These are phyloP conservation scores for Populus tomentosa DNA, from an alignment of 441 rosid genomes.

Conservation along the genomic window DNA sequence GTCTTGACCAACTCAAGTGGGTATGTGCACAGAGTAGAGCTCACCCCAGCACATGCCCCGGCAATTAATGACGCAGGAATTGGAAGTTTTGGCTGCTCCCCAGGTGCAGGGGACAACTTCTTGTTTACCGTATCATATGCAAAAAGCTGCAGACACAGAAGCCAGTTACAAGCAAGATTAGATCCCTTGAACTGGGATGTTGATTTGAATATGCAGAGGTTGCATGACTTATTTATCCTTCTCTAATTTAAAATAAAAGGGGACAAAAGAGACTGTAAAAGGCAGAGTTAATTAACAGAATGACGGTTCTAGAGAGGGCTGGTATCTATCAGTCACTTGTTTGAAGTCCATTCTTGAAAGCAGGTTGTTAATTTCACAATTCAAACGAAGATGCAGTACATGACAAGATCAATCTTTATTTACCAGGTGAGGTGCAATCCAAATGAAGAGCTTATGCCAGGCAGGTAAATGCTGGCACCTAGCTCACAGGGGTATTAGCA, in stretches of 20 bases:
- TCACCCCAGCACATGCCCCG: slow-evolving; percentile 98
- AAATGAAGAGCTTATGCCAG: background rate
- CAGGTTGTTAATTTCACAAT: background rate
- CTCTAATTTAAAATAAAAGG: background rate
- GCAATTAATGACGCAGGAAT: slow-evolving; percentile 86
- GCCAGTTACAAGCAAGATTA: slow-evolving; percentile 1
- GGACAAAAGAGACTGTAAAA: background rate
- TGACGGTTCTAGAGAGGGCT: background rate
- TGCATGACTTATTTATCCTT: background rate
- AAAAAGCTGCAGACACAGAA: slow-evolving; percentile 54
- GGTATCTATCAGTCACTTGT: background rate
- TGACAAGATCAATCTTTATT: background rate
- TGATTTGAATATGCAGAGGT: background rate
- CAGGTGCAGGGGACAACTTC: slow-evolving; percentile 58
- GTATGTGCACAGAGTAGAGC: slow-evolving; percentile 87
- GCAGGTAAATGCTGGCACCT: background rate
- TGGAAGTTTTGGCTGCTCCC: slow-evolving; percentile 67
- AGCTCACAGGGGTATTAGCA: background rate
- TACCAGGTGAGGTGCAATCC: background rate
- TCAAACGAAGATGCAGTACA: background rate
- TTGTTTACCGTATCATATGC: slow-evolving; percentile 88
- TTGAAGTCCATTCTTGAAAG: background rate
- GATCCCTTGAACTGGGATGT: background rate
- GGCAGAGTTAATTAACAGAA: background rate
- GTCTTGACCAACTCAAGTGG: slow-evolving; percentile 94